Base-by-base conservation (phyloP, 108 stramenopile genomes). In the Nitzschia putrida region DNA sequence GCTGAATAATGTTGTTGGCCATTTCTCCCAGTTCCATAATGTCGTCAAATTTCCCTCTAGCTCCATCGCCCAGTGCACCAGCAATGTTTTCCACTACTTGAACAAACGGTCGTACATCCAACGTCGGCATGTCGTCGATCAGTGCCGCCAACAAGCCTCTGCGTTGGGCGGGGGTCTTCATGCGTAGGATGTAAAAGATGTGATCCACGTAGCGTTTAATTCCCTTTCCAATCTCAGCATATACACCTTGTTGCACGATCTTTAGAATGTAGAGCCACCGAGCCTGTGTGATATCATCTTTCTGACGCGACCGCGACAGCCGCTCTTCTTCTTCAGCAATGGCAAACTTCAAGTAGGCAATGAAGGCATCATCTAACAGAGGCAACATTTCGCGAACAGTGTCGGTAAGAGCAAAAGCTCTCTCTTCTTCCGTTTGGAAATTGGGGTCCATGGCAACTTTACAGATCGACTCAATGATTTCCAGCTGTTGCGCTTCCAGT, bases 21-120 rank as follows among this genome's bases (percentile, higher is more conserved):
- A 91, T 89, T 61, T 86, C 88, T 16, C 90, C 93, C 5, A 90
- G 43, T 13, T 74, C 41, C 10, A 53, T 53, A 18, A 54, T 51
- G 2, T 69, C 81, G 52, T 87, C 88, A 61, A 91, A 91, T 34
- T 91, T 87, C 7, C 93, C 93, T 63, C 75, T 80, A 7, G 76
- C 83, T n/a, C 80, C 76, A 51, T 84, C 84, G 13, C 93, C 93
- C 23, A 94, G 76, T 50, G 90, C 81, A 12, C 86, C 80, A 21
- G 84, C 93, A 58, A 94, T 88, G 44, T 92, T 94, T 55, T 88
- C 82, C n/a, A 92, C 89, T 11, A 94, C 93, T 68, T 81, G 85
- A 9, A 91, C 90, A 71, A 94, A 94, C 22, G 93, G 93, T 2
- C 93, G 82, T 37, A 94, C 89, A 69, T 94, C 93, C 79, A 94